These are phyloP conservation scores for Fusarium vanettenii DNA, from an alignment of 2,329 filamentous ascomycete species.

Conservation along the genomic window DNA sequence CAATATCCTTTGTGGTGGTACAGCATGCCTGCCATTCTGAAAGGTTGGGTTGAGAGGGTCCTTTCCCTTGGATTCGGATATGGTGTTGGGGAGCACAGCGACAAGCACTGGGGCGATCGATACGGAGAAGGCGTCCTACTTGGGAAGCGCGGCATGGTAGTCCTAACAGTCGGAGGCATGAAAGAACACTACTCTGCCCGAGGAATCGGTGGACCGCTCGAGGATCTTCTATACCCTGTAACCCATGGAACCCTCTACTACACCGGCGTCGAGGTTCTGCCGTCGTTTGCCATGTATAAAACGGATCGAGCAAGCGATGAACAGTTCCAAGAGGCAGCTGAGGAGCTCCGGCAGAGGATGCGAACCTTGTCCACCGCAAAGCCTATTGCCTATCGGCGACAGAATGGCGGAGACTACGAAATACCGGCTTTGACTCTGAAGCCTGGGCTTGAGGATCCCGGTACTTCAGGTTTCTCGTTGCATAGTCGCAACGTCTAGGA, in stretches of 20 bases:
- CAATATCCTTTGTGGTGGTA: slow-evolving; percentile 32
- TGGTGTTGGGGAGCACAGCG: slow-evolving; percentile 13
- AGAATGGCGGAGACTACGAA: slow-evolving; percentile 27
- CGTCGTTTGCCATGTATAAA: slow-evolving; percentile 13
- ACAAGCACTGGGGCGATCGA: slow-evolving; percentile 17
- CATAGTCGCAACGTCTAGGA: not conserved
- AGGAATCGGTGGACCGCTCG: slow-evolving; percentile 15
- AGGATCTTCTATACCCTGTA: slow-evolving; percentile 20
- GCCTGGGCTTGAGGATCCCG: not conserved
- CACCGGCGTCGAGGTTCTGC: slow-evolving; percentile 14
- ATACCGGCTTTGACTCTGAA: slow-evolving; percentile 13
- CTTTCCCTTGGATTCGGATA: slow-evolving; percentile 18
- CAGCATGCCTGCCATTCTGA: slow-evolving; percentile 22
- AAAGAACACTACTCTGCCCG: slow-evolving; percentile 18
- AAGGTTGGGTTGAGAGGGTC: slow-evolving; percentile 26
- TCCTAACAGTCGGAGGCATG: not conserved
- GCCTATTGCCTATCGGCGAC: slow-evolving; percentile 6
- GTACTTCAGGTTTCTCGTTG: slow-evolving; percentile 2
- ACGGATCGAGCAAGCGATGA: not conserved
- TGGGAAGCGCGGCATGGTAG: slow-evolving; percentile 17
- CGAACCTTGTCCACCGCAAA: slow-evolving; percentile 1
- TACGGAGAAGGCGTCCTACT: slow-evolving; percentile 20
- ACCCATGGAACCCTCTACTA: slow-evolving; percentile 26
- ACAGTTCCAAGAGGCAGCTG: not conserved
- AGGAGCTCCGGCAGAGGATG: slow-evolving; percentile 9